These are phyloP conservation scores for Cyberlindnera meyerae DNA, from an alignment of 805 yeast genomes.

Conservation along the genomic window DNA sequence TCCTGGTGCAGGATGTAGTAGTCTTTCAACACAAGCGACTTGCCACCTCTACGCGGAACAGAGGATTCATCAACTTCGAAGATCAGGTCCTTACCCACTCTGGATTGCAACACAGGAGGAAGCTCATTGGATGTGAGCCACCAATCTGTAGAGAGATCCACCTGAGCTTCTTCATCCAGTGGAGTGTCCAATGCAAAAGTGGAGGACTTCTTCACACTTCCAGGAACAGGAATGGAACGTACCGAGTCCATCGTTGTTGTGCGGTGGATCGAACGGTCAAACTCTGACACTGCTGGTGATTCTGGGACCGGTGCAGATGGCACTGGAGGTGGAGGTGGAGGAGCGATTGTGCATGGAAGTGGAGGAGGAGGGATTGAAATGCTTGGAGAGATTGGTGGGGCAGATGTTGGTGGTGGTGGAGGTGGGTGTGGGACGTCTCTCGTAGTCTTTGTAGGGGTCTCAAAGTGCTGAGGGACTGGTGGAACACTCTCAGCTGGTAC, in stretches of 20 bases:
- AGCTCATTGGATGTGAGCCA: conserved; percentile 51
- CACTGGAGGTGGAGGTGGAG: conserved; percentile 5
- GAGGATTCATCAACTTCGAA: conserved; percentile 61
- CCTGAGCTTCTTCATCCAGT: no score
- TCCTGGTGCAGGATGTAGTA: conserved; percentile 71
- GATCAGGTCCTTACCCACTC: conserved; percentile 44
- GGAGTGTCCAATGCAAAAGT: conserved; percentile 12
- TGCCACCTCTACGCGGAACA: conserved; percentile 53
- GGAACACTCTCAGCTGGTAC: no score
- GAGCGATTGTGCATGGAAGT: no score
- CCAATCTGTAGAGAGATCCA: conserved; percentile 50
- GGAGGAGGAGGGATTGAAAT: no score
- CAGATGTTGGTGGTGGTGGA: no score
- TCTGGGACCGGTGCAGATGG: not conserved
- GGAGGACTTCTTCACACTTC: conserved; percentile 15
- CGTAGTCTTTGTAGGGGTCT: no score
- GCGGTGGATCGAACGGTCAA: not conserved
- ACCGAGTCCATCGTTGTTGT: conserved; percentile 7
- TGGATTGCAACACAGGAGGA: conserved; percentile 46
- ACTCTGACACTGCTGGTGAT: conserved; percentile 5
- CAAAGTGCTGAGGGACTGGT: no score
- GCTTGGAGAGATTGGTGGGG: no score
- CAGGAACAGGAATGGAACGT: conserved; percentile 7
- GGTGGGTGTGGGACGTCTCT: no score
- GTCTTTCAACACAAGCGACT: conserved; percentile 46